These are phyloP conservation scores for Lichina pygmaea DNA, from an alignment of 495 filamentous ascomycete genomes.

Conservation along the genomic window DNA sequence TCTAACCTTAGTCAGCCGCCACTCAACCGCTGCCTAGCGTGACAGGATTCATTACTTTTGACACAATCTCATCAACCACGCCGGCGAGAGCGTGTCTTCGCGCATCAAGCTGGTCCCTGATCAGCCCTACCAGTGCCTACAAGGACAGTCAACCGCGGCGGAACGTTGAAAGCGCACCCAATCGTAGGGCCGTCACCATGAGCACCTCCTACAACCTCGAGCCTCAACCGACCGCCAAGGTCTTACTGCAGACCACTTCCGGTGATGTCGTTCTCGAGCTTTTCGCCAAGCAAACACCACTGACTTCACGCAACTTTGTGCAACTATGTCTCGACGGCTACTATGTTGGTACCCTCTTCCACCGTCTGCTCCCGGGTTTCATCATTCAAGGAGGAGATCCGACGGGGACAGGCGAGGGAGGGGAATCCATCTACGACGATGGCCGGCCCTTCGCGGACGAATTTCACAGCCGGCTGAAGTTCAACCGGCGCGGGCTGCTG, in stretches of 20 bases:
- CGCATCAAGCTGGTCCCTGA: too few species aligned
- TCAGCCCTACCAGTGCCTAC: too few species aligned
- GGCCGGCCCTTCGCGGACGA: constrained; percentile 74
- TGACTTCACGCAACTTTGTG: constrained; percentile 84
- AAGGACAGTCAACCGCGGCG: too few species aligned
- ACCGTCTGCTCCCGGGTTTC: constrained; percentile 78
- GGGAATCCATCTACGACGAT: constrained; percentile 72
- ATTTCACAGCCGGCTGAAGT: constrained; percentile 73
- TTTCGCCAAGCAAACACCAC: constrained; percentile 77
- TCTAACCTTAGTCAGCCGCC: too few species aligned
- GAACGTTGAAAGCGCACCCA: too few species aligned
- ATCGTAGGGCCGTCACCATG: constrained; percentile 21
- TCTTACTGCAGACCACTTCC: constrained; percentile 63
- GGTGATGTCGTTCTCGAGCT: constrained; percentile 77
- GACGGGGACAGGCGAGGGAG: constrained; percentile 64
- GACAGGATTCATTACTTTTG: too few species aligned
- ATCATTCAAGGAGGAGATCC: constrained; percentile 81
- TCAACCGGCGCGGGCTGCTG: constrained; percentile 70
- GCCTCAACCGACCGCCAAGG: constrained; percentile 73
- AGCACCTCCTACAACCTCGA: constrained; percentile 79
- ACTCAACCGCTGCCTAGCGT: too few species aligned
- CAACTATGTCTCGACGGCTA: constrained; percentile 86
- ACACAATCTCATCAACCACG: too few species aligned
- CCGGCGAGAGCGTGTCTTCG: too few species aligned
- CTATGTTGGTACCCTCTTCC: constrained; percentile 80